Evolutionary conservation across 495 filamentous ascomycete genomes (phyloP), one percentile per base, ranked within the genome.

Genomic region (Paragyromitra xinjiangensis): DNA sequence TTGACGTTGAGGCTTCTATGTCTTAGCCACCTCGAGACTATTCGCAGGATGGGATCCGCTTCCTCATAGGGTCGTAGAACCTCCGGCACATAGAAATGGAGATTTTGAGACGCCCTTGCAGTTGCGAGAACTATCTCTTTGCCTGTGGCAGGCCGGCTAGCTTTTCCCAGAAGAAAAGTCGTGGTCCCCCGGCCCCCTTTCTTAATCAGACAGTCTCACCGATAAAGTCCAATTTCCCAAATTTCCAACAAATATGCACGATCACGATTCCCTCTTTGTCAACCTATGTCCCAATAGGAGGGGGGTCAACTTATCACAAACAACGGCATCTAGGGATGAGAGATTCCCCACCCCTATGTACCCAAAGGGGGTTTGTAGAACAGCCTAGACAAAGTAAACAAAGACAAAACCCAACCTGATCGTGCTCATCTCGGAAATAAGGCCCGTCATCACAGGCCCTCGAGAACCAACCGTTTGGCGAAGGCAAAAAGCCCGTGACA

Each of bases 361-460:
- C 14, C 69, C 44, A 14, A 55, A 73, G 67, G 16, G 39, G 63
- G 70, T 55, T 14, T 37, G 64, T 14, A 19, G 44, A 50, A 14
- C 24, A 45, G 44, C 51, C 19, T 6, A 73, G 51, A 45, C 48
- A 68, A 68, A 45, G 37, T 26, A 69, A 37, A 56, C 65, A 55
- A 55, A 19, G 44, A 48, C 50, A 53, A 53, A 53, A 53, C 0
- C 19, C 64, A 40, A 66, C 22, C 9, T 53, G 24, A 29, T 50
- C 11, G 44, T 16, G 34, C 4, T 58, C 51, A 69, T 69, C 51
- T 44, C 71, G 71, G 71, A 73, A 73, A 73, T 73, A 48, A 73
- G 63, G 71, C 11, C 71, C 71, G 66, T 69, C 53, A 59, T 29
- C 6, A 58, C 51, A 19, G 16, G 44, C 7, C 16, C 44, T 48